Base-by-base conservation (phyloP, 177 flowering plant species). In the Tripterygium wilfordii region DNA sequence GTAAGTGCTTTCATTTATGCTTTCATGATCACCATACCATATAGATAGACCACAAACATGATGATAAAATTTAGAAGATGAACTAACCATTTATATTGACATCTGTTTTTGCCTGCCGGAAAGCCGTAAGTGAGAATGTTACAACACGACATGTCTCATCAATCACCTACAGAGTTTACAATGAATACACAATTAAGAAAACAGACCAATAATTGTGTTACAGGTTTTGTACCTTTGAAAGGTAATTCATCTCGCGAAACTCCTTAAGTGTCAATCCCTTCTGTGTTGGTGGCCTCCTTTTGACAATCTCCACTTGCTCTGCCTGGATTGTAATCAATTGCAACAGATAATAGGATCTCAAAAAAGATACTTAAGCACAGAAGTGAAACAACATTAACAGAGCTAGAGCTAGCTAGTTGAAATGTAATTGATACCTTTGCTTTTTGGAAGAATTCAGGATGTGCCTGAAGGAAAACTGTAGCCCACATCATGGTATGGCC, bases 401-500 rank as follows among this genome's bases (percentile, higher is more conserved):
- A 44, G 13, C n/a, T n/a, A n/a, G n/a, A 36, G 3, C 6, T 10
- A 6, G 38, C 5, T 5, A 15, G 15, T 5, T 15, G 38, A 14
- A 36, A 15, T 36, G n/a, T 36, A n/a, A 9, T 31, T 36, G 22
- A 36, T 0, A 85, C 97, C 95, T 81, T 91, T 5, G 95, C 96
- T 67, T 68, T 82, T 45, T 68, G 30, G 10, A 75, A 58, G 53
- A 65, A 21, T 23, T 85, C 76, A 0, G 94, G 95, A 49, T 91
- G 61, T 24, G 73, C 48, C 54, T 83, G 85, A 0, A 88, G 62
- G 42, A 76, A 67, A 56, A 74, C 39, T 30, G 83, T 67, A 1
- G 94, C 87, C 98, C 98, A 91, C 94, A 82, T 85, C 5, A 70
- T 79, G 39, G 68, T 73, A 44, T 91, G 98, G 13, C 83, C 98